Percentiles rank a stretch among this genome's conserved stretches.
Evolutionary conservation across 108 stramenopile genomes (phyloP).

Genomic region (Ochromonas danica): DNA sequence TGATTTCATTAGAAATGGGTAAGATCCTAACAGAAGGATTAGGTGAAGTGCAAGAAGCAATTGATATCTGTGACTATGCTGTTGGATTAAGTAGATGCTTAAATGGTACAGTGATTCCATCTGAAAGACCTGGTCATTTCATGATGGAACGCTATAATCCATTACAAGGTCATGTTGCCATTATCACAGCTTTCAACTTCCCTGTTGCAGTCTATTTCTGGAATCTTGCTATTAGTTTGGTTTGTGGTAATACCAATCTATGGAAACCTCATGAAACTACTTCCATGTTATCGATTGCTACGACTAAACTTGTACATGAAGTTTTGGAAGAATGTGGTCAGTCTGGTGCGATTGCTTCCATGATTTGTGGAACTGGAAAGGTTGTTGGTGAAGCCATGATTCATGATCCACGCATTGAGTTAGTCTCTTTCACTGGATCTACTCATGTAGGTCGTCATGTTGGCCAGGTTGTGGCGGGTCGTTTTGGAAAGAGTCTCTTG

Average conservation of each 20-base stretch:
- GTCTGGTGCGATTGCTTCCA: constrained; percentile 30
- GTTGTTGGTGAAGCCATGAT: constrained; percentile 41
- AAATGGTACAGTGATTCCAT: constrained; percentile 45
- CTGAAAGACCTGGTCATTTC: constrained; percentile 45
- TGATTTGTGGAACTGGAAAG: constrained; percentile 39
- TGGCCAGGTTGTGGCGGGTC: constrained; percentile 35
- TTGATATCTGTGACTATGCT: constrained; percentile 56
- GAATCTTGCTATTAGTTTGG: constrained; percentile 46
- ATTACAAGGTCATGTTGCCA: constrained; percentile 41
- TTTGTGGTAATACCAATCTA: constrained; percentile 46
- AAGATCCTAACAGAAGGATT: constrained; percentile 52
- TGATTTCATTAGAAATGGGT: constrained; percentile 52
- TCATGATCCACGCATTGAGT: constrained; percentile 40
- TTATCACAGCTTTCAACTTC: constrained; percentile 57
- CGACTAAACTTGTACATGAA: constrained; percentile 40
- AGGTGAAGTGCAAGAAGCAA: constrained; percentile 53
- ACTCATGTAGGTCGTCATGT: constrained; percentile 39
- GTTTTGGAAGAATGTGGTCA: constrained; percentile 41
- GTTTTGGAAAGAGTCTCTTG: constrained; percentile 44
- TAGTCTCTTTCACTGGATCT: constrained; percentile 52
- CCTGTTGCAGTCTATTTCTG: constrained; percentile 49
- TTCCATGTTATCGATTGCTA: constrained; percentile 44
- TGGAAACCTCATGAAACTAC: constrained; percentile 44
- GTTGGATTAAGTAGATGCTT: constrained; percentile 41
- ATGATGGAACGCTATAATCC: constrained; percentile 52